These are phyloP conservation scores for Abrus precatorius DNA, from an alignment of 306 rosid species.

Conservation along the genomic window DNA sequence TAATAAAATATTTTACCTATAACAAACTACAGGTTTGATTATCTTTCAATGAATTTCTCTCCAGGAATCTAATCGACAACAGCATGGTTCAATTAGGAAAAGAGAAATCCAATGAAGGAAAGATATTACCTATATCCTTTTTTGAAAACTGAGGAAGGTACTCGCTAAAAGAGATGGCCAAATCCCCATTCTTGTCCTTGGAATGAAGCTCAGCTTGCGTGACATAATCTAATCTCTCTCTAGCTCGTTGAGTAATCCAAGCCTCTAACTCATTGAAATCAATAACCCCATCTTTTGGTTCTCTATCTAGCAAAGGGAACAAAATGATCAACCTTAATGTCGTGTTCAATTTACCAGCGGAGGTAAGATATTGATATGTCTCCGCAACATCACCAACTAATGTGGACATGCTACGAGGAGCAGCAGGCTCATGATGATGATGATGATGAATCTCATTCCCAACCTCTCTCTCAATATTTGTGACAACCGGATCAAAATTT, in stretches of 20 bases:
- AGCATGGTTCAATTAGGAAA: neutral
- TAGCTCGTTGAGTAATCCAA: slow-evolving; percentile 64
- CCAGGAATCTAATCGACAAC: neutral
- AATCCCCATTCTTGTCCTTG: slow-evolving; percentile 65
- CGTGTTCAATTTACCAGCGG: slow-evolving; percentile 62
- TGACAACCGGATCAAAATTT: slow-evolving; percentile 63
- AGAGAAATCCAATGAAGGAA: neutral
- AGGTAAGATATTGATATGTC: slow-evolving; percentile 45
- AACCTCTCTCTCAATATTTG: slow-evolving; percentile 41
- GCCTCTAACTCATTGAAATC: slow-evolving; percentile 58
- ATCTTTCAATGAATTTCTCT: neutral
- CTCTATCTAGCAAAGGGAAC: slow-evolving; percentile 75
- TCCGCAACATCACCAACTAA: slow-evolving; percentile 41
- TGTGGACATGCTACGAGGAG: neutral
- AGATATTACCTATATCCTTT: slow-evolving; percentile 58
- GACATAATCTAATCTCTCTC: slow-evolving; percentile 56
- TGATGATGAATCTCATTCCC: slow-evolving; percentile 18
- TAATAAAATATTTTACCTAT: too few species aligned
- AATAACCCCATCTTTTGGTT: slow-evolving; percentile 63
- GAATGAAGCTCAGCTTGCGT: slow-evolving; percentile 57
- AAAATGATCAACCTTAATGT: slow-evolving; percentile 67
- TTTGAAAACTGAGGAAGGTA: slow-evolving; percentile 71
- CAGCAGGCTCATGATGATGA: neutral
- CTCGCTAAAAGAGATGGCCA: slow-evolving; percentile 65
- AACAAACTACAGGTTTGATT: neutral